Percentiles rank a stretch among this genome's conserved stretches.
Conservation (phyloP, 306 rosid species). For the Ormosia semicastrata region DNA sequence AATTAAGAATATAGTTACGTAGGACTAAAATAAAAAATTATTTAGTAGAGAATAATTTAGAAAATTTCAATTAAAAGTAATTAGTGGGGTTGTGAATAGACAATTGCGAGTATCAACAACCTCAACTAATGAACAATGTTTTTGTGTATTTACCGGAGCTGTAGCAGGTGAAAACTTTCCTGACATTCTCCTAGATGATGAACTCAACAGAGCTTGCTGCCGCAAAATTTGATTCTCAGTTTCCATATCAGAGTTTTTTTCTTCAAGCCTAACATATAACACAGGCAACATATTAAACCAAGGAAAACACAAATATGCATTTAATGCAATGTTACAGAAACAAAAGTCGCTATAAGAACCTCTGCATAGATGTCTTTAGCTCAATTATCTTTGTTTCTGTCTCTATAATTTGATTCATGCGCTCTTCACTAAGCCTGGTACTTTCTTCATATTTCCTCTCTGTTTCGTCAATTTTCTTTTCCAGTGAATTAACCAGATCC, state of each 20-base stretch:
- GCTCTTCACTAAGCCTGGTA: conserved; percentile 62
- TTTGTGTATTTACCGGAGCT: conserved; percentile 50
- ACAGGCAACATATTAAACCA: conserved; percentile 16
- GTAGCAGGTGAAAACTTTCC: conserved; percentile 36
- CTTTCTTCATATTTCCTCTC: conserved; percentile 53
- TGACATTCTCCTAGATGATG: conserved; percentile 65
- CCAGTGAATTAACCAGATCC: conserved; percentile 72
- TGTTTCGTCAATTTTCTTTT: conserved; percentile 67
- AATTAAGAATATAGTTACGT: conserved; percentile 19
- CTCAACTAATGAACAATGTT: neutral
- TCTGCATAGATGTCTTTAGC: conserved; percentile 79
- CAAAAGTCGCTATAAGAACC: conserved; percentile 44
- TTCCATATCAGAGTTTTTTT: conserved; percentile 83
- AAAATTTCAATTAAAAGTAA: neutral
- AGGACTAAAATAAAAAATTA: neutral
- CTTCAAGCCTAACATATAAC: conserved; percentile 70
- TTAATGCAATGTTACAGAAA: conserved; percentile 14
- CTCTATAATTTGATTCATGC: conserved; percentile 70
- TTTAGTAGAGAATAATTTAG: neutral
- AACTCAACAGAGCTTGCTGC: conserved; percentile 61
- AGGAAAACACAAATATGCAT: conserved; percentile 12
- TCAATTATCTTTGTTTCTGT: conserved; percentile 84
- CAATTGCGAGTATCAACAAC: neutral
- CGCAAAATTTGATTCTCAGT: conserved; percentile 75
- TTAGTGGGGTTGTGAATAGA: neutral